A percentile compares a stretch with the other conserved stretches of the same genome.
phyloP scores from a whole-genome alignment of 352 stramenopile species.

The Globisporangium spinosum region DNA sequence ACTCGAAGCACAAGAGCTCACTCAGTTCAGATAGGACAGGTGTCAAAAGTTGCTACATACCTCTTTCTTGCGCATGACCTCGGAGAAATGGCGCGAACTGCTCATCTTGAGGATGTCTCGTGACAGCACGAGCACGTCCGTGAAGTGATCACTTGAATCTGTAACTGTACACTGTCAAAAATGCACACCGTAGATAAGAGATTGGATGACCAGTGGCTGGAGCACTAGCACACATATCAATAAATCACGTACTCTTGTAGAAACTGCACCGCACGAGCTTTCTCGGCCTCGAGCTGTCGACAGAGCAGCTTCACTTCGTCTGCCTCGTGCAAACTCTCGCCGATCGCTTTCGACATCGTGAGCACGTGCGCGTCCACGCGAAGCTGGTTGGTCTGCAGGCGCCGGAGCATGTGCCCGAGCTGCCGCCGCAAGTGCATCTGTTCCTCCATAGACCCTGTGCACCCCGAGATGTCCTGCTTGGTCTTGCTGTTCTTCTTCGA shows the following conservation, averaged over 20 bases:
- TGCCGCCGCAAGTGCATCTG: slow-evolving; percentile 72
- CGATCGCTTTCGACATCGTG: slow-evolving; percentile 60
- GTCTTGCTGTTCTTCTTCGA: slow-evolving; percentile 67
- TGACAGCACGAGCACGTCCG: slow-evolving; percentile 63
- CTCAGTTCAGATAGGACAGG: too few relatives aligned
- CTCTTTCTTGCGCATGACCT: slow-evolving; percentile 83
- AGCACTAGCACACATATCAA: background rate
- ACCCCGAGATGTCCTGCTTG: slow-evolving; percentile 65
- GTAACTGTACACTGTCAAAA: slow-evolving; percentile 44
- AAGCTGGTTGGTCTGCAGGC: slow-evolving; percentile 69
- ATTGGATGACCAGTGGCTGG: background rate
- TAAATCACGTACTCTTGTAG: slow-evolving; percentile 49
- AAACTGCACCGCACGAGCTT: slow-evolving; percentile 66
- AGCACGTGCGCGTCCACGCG: slow-evolving; percentile 65
- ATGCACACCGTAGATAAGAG: background rate
- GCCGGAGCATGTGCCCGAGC: slow-evolving; percentile 80
- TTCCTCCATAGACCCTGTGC: slow-evolving; percentile 71
- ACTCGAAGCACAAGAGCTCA: background rate
- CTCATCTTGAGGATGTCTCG: slow-evolving; percentile 87
- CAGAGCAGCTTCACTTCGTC: slow-evolving; percentile 76
- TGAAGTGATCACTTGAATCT: slow-evolving; percentile 54
- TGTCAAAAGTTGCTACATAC: slow-evolving; percentile 20
- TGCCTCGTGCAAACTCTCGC: slow-evolving; percentile 56
- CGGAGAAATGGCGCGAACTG: slow-evolving; percentile 74
- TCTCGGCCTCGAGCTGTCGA: slow-evolving; percentile 74